Evolutionary conservation across 2,329 filamentous ascomycete species (phyloP), one percentile per base, ranked within the genome.

Genomic region (Colletotrichum simmondsii): DNA sequence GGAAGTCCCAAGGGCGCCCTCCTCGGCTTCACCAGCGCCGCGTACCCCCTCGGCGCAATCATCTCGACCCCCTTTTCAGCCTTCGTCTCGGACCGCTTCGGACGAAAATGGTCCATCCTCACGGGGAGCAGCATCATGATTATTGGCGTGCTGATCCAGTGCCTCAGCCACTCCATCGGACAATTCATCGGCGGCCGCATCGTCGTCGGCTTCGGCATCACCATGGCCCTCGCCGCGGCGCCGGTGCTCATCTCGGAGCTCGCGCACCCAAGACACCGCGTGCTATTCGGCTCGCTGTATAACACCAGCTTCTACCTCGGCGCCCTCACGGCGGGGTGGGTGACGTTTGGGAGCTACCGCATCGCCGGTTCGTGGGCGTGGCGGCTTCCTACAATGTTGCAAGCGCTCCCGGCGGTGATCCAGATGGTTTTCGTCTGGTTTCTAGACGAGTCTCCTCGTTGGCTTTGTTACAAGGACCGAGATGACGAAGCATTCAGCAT

Each of bases 21-120:
- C 11, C 79, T 84, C 2, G 84, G 83, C 26, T 74, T 82, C 2
- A 78, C 84, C 53, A 83, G 80, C 65, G 80, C 83, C 2, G 78
- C 81, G 2, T 81, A 84, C 53, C 80, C 80, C 0, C 77, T 83
- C 12, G 85, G 85, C 37, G 83, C 82, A n/a, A 78, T 86, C 8
- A 74, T 84, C 10, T 77, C 78, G 0, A 70, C 83, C 0, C 79
- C 80, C 14, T 75, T 83, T 12, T 79, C 82, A 10, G 80, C 81
- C 4, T 79, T 77, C 16, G 68, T 85, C 11, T 81, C 82, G 19
- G 86, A 82, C 67, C 78, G 79, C 58, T 81, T 80, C 19, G 86
- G 86, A 11, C 78, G 85, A 37, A 84, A 82, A 71, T 75, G 76
- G 8, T 79, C 82, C 10, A 78, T 87, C 24, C 75, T 80, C 10